Conservation (phyloP, 805 yeast genomes). For the Yarrowia deformans region DNA sequence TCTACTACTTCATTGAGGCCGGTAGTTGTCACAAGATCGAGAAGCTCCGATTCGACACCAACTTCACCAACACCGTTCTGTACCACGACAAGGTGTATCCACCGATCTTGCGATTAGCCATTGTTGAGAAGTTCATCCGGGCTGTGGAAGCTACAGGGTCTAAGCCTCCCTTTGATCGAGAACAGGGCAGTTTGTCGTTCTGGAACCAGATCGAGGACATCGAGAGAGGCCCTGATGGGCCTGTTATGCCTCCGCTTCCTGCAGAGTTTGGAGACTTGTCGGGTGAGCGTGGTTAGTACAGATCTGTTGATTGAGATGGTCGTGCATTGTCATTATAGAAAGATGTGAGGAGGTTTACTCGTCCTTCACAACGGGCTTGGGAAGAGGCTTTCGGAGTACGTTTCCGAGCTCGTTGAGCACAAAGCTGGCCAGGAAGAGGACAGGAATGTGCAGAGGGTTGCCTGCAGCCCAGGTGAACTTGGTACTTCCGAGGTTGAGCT, state of each 20-base stretch:
- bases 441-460: constrained; percentile 26
- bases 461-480: constrained; percentile 17
- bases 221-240: constrained; percentile 10
- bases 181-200: constrained; percentile 11
- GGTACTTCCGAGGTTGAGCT: constrained; percentile 18
- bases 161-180: constrained; percentile 9
- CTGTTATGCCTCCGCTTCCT: not conserved
- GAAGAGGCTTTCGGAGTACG: constrained; percentile 20
- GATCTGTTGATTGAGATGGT: not conserved
- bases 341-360: constrained; percentile 1
- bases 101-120: constrained; percentile 10
- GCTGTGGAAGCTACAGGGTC: constrained; percentile 1
- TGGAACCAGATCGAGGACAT: constrained; percentile 32
- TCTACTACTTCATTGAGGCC: constrained; percentile 24
- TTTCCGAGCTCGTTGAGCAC: constrained; percentile 24
- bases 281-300: not conserved
- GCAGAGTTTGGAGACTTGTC: not conserved
- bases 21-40: constrained; percentile 20
- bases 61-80: constrained; percentile 12
- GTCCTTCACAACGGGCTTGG: constrained; percentile 24
- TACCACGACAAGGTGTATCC: constrained; percentile 30
- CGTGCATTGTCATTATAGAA: constrained; percentile 15
- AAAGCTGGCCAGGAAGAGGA: constrained; percentile 23
- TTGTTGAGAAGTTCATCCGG: constrained; percentile 21
- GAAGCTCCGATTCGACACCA: constrained; percentile 12